Evolutionary conservation across 2,329 filamentous ascomycete species (phyloP).

Genomic region (Cyphellophora attinorum): DNA sequence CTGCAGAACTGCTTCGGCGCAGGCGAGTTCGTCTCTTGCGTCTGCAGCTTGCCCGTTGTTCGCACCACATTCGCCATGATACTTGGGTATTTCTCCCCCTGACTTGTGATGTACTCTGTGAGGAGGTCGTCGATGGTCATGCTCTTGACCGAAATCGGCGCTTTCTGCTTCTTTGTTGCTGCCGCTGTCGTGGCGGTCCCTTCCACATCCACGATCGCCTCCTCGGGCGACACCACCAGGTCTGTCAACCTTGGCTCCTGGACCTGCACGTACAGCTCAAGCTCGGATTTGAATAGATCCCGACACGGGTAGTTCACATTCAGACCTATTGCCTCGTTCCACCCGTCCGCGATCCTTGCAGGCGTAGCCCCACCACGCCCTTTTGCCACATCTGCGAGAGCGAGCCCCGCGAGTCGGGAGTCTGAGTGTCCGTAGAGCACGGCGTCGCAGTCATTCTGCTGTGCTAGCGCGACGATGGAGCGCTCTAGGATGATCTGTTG

Average conservation of each 20-base stretch:
- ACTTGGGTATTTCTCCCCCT: conserved; percentile 77
- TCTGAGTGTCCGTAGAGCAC: conserved; percentile 81
- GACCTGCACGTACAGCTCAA: conserved; percentile 53
- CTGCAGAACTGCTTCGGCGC: conserved; percentile 56
- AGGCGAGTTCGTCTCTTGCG: conserved; percentile 6
- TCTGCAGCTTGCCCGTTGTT: conserved; percentile 71
- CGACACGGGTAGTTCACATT: conserved; percentile 70
- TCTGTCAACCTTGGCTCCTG: conserved; percentile 21
- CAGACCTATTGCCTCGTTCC: conserved; percentile 43
- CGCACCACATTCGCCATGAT: conserved; percentile 93
- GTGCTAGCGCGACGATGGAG: conserved; percentile 58
- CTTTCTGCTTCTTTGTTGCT: conserved; percentile 11
- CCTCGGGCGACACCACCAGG: conserved; percentile 19
- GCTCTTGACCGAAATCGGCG: conserved; percentile 47
- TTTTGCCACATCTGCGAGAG: conserved; percentile 80
- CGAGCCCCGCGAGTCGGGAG: conserved; percentile 75
- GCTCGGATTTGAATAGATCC: conserved; percentile 75
- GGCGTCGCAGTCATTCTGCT: conserved; percentile 51
- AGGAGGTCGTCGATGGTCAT: conserved; percentile 88
- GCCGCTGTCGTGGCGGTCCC: conserved; percentile 24
- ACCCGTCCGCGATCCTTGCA: conserved; percentile 71
- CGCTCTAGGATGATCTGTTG: conserved; percentile 60
- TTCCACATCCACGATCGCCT: conserved; percentile 16
- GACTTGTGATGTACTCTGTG: conserved; percentile 74
- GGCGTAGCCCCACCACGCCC: conserved; percentile 77